phyloP scores from a whole-genome alignment of 2,329 filamentous ascomycete species.

The Albifimbria verrucaria region DNA sequence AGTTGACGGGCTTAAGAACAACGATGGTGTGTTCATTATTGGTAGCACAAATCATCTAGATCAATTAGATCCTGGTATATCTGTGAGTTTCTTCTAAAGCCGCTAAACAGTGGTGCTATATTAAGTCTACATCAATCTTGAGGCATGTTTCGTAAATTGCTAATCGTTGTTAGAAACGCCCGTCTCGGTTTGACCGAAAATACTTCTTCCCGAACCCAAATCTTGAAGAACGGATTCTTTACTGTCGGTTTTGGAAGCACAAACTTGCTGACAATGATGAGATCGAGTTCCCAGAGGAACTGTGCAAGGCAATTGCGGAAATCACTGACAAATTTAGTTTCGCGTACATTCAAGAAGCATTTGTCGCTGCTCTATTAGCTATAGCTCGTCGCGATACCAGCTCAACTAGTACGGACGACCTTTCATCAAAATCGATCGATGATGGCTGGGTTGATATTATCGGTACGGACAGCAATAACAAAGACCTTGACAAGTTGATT shows the following conservation, averaged over 20 bases:
- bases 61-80: constrained; percentile 62
- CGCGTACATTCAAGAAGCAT: constrained; percentile 68
- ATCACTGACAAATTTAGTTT: constrained; percentile 66
- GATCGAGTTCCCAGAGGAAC: constrained; percentile 57
- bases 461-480: constrained; percentile 24
- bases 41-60: constrained; percentile 66
- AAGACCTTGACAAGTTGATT: constrained; percentile 42
- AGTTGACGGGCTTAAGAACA: constrained; percentile 65
- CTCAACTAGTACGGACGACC: constrained; percentile 21
- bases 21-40: constrained; percentile 69
- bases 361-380: constrained; percentile 59
- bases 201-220: constrained; percentile 61
- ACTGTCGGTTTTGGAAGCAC: constrained; percentile 61
- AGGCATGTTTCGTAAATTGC: too few species aligned
- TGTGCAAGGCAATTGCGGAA: constrained; percentile 56
- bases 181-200: constrained; percentile 64
- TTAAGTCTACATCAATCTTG: too few species aligned
- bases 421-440: constrained; percentile 23
- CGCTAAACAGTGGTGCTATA: not conserved
- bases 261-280: constrained; percentile 54
- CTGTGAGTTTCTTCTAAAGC: constrained; percentile 29
- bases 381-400: constrained; percentile 40
- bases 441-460: constrained; percentile 36
- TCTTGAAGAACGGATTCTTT: constrained; percentile 50
- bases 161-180: constrained; percentile 47